Evolutionary conservation across 2,329 filamentous ascomycete species (phyloP), one percentile per base, ranked within the genome.

Genomic region (Fusarium sp.): DNA sequence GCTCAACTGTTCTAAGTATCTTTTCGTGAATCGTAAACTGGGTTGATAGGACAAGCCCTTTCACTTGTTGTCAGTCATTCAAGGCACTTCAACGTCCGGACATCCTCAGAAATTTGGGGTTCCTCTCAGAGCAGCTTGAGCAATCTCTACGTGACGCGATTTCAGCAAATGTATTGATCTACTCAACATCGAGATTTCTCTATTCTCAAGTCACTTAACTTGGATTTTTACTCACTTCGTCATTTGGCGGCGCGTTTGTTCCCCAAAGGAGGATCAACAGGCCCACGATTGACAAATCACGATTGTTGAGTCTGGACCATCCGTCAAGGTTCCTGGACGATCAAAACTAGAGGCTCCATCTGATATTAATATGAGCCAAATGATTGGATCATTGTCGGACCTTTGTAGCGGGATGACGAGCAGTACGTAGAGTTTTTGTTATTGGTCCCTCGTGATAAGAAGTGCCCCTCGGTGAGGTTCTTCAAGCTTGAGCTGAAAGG

Each of bases 401-500:
- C 47, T 31, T 56, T 34, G 36, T 42, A 62, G 38, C 54, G 61
- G 61, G 53, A 70, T 65, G 65, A 64, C 59, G 62, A 58, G 55
- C 53, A 57, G 58, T 57, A 24, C 46, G 49, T 51, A 40, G 40
- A 43, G 33, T 55, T 57, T 64, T 58, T 47, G 53, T 58, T 43
- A 65, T 68, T 70, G 62, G 60, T 50, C 51, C 47, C 58, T 24
- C 33, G 54, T 57, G 51, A 58, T 53, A 38, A 40, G 40, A 49
- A 46, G 42, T 70, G 59, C 64, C 69, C 70, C 71, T 66, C 67
- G 65, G 72, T 62, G 72, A 72, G 70, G 71, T 57, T 67, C 11
- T 38, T 42, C 19, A 22, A 66, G 51, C 33, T 57, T 46, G 45
- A 66, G 51, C 50, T 54, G 50, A 34, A 15, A 28, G 45, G 43